Evolutionary conservation across 2,329 filamentous ascomycete species (phyloP).

Genomic region (Cladosporium sp.): DNA sequence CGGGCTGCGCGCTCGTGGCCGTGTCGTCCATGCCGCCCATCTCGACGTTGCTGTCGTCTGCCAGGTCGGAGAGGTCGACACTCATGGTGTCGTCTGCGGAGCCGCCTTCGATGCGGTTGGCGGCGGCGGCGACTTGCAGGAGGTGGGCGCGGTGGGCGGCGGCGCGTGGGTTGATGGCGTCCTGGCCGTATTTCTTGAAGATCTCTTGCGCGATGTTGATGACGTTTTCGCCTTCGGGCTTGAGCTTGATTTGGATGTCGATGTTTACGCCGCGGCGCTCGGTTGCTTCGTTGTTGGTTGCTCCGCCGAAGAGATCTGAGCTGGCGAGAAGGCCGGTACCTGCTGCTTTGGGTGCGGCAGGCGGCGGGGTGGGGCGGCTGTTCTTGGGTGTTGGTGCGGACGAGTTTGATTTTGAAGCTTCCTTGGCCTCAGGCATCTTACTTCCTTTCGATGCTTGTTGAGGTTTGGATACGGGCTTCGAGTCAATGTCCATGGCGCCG

Average conservation of each 20-base stretch:
- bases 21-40: slow-evolving; percentile 62
- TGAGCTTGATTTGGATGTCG: slow-evolving; percentile 72
- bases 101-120: slow-evolving; percentile 75
- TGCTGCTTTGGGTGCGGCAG: slow-evolving; percentile 42
- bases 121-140: slow-evolving; percentile 78
- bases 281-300: slow-evolving; percentile 37
- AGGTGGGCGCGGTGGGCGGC: slow-evolving; percentile 84
- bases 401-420: slow-evolving; percentile 22
- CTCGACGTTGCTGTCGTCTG: slow-evolving; percentile 78
- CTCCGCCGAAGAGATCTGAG: slow-evolving; percentile 53
- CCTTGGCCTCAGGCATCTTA: slow-evolving; percentile 10
- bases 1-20: slow-evolving; percentile 42
- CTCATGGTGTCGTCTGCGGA: slow-evolving; percentile 70
- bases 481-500: slow-evolving; percentile 30
- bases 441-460: background rate
- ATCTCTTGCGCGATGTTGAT: slow-evolving; percentile 94
- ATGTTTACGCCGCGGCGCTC: slow-evolving; percentile 63
- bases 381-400: background rate
- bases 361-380: slow-evolving; percentile 4
- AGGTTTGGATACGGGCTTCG: slow-evolving; percentile 4
- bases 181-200: slow-evolving; percentile 89
- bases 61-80: slow-evolving; percentile 62
- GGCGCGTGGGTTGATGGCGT: slow-evolving; percentile 82
- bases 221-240: slow-evolving; percentile 78
- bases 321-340: slow-evolving; percentile 60